Base-by-base conservation (phyloP, 768 basidiomycete genomes). In the Nidularia pulvinata region DNA sequence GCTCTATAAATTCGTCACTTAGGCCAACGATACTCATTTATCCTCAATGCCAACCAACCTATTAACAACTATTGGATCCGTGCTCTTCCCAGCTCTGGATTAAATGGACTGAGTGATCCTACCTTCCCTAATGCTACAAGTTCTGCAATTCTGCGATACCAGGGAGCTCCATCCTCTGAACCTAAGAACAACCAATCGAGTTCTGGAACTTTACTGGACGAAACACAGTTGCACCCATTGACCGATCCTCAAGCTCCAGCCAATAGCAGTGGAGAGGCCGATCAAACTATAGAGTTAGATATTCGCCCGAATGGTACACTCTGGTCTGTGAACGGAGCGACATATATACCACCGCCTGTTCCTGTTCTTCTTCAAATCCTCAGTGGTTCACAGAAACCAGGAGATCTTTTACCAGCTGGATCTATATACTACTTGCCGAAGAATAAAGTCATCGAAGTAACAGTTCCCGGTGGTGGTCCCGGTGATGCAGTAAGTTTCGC, bases 1-100 rank as follows among this genome's bases (percentile, higher is more conserved):
- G 14, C 58, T 82, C 37, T 67, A 70, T 30, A 62, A 82, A 35
- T 73, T 69, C 39, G 68, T 42, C 30, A 19, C 25, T 19, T 75
- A 2, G 75, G 70, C 42, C 74, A 78, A 54, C 68, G 72, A 5
- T 76, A 81, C 57, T 80, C 77, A 5, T 67, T 78, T 16, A 62
- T 81, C 25, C 25, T 30, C 25, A 30, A 30, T 30, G 25, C 25
- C 25, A 30, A 30, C 4, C 25, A 30, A 30, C 55, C 70, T 0
- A 55, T 76, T 16, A 72, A 60, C 10, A 85, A 81, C 54, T 84
- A 84, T 59, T 84, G 82, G 82, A 69, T 84, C 43, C 77, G 80
- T 22, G 69, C 80, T 0, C 48, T 61, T n/a, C 64, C 71, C 7
- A 65, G 22, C 46, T 19, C 16, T 47, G 46, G 46, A 13, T 13